Evolutionary conservation across 441 rosid species (phyloP), one percentile per base, ranked within the genome.

Genomic region (Populus hybrid): DNA sequence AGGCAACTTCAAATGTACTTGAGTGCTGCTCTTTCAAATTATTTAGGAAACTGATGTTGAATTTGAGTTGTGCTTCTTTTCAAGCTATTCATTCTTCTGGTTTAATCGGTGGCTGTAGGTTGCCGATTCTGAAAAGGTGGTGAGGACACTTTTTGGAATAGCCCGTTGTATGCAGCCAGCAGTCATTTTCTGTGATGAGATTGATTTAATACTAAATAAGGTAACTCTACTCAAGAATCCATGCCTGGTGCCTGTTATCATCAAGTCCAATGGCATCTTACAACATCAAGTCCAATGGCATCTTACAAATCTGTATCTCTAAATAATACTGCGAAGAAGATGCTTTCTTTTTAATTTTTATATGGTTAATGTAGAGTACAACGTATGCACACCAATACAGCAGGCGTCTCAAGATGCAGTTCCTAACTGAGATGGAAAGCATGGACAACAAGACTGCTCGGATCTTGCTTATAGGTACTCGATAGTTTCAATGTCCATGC

Each of bases 151-250:
- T 75, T 96, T 96, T 84, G 97, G 97, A 70, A 98, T 96, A 72
- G 99, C 99, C 68, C 87, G 89, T 84, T 96, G 97, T 79, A 94
- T 95, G 79, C 99, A 96, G 87, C 98, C 99, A 73, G 97, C 99
- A 75, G 98, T 94, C 72, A 94, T 94, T 75, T 96, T 94, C 87
- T 97, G 91, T 33, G 98, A 94, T 84, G 99, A 94, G 87, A 93
- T 93, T 79, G 97, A 91, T 86, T 96, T 97, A 40, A 92, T 94
- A 83, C 87, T 93, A 31, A 91, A 98, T 73, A 98, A 93, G 97
- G 98, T 91, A 81, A 29, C 24, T 29, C n/a, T 4, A 56, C 35
- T 73, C 26, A 5, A 0, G n/a, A 9, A 38, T 38, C 42, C 42
- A 38, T 7, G 42, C 11, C 11, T 7, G 42, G 42, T 7, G 42